Evolutionary conservation across 2,329 filamentous ascomycete genomes (phyloP), one percentile per base, ranked within the genome.

Genomic region (Neonectria coccinea): DNA sequence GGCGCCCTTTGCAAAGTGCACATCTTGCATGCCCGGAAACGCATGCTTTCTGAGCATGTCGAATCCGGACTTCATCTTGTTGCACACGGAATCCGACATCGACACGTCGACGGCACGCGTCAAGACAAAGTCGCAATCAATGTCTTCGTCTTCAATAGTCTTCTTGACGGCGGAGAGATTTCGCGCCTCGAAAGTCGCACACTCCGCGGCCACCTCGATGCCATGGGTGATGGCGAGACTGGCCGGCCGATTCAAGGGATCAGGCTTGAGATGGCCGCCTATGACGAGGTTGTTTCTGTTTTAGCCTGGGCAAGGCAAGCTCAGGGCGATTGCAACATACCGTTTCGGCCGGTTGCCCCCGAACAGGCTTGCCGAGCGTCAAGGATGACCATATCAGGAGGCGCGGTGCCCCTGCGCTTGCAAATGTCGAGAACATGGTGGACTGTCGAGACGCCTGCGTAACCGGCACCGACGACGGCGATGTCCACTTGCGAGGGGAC

Each of bases 381-480:
- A 1, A 81, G 67, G 12, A 80, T 62, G 0, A 74, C 67, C 12
- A 80, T 75, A 1, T 29, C 36, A 3, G 64, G 69, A n/a, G 59
- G 52, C 44, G 36, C 33, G 14, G 9, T 68, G 4, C 61, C 62
- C 1, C 65, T 59, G 14, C 67, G 50, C 50, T 65, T 65, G 36
- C 73, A 69, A 16, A 56, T n/a, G 33, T 56, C 45, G 31, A 78
- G 58, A n/a, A 79, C 76, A 62, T 85, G 79, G 48, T 83, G 82
- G 0, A 79, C 80, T 5, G 80, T 78, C 1, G 79, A 77, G 1
- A 79, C 78, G 3, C 84, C 84, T 5, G 83, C 76, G 58, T 80
- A 83, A 0, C 84, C 84, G 14, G 81, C 79, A 0, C 83, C 84
- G 9, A 85, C 78, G 41, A 86, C 80, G 16, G 80, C 76, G 55